Conservation (phyloP, 768 basidiomycete species). For the Paxillus rubicundulus region DNA sequence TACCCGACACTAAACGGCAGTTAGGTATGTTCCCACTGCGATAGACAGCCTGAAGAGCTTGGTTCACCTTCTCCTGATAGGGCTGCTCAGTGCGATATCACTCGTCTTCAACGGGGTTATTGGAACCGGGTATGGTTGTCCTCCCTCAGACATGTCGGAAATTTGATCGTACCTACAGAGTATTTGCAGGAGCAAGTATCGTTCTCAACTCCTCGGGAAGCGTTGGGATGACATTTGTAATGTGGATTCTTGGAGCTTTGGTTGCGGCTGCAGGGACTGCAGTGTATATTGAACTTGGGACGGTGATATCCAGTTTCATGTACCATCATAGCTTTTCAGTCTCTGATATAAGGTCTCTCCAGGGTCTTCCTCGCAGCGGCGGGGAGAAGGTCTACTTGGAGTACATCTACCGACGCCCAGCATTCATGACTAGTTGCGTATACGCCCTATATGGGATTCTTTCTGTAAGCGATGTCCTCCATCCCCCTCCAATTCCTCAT, state of each 20-base stretch:
- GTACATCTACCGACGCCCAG: slow-evolving; percentile 62
- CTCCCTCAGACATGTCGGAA: background rate
- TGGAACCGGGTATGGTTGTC: slow-evolving; percentile 56
- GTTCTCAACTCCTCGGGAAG: slow-evolving; percentile 68
- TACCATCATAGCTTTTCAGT: background rate
- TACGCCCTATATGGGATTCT: slow-evolving; percentile 59
- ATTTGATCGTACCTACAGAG: slow-evolving; percentile 38
- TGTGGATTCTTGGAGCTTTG: slow-evolving; percentile 69
- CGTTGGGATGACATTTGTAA: slow-evolving; percentile 61
- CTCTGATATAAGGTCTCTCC: background rate
- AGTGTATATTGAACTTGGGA: slow-evolving; percentile 75
- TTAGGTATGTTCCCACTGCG: slow-evolving; percentile 39
- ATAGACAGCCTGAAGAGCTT: background rate
- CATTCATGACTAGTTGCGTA: slow-evolving; percentile 57
- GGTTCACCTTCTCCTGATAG: slow-evolving; percentile 4
- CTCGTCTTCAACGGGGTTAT: slow-evolving; percentile 78
- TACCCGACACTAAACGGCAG: slow-evolving; percentile 47
- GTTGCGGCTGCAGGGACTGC: slow-evolving; percentile 66
- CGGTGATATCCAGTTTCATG: slow-evolving; percentile 38
- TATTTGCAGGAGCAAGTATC: slow-evolving; percentile 68
- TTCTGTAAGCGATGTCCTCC: slow-evolving; percentile 40
- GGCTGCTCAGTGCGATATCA: slow-evolving; percentile 49
- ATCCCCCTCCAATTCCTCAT: background rate
- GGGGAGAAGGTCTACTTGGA: slow-evolving; percentile 79
- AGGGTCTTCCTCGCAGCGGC: slow-evolving; percentile 70